A percentile compares a stretch with the other conserved stretches of the same genome.
Evolutionary conservation across 257 asterid genomes (phyloP).

Genomic region (Fraxinus excelsior): DNA sequence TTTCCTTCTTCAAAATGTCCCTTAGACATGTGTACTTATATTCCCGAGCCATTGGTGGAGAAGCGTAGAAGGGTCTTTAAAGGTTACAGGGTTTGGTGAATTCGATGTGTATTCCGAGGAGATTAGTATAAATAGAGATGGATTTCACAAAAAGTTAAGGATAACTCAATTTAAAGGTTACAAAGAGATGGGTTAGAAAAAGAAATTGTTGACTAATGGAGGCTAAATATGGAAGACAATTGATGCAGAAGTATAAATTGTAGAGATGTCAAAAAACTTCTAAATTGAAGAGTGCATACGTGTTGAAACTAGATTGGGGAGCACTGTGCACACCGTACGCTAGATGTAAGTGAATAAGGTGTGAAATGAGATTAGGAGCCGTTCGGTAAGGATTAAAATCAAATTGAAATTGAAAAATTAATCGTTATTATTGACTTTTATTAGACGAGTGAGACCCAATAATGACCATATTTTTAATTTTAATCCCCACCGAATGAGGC

Average conservation of each 20-base stretch:
- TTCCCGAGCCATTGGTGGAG: background rate
- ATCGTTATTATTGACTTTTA: no score
- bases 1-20: background rate
- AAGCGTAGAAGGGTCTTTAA: background rate
- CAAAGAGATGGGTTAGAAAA: background rate
- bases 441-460: no score
- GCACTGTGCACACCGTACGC: no score
- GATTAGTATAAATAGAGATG: background rate
- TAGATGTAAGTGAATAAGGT: no score
- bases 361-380: no score
- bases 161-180: no score
- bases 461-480: no score
- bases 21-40: background rate
- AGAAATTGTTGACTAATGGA: background rate
- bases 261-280: background rate
- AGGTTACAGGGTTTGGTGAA: background rate
- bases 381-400: no score
- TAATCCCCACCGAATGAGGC: no score
- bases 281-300: background rate
- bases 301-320: background rate
- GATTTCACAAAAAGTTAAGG: background rate
- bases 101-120: background rate
- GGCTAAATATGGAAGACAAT: no score
- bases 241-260: no score
- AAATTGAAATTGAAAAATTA: no score